These are phyloP conservation scores for Phascolomyces articulosus DNA, from an alignment of 371 early-diverging fungal species.

Conservation along the genomic window DNA sequence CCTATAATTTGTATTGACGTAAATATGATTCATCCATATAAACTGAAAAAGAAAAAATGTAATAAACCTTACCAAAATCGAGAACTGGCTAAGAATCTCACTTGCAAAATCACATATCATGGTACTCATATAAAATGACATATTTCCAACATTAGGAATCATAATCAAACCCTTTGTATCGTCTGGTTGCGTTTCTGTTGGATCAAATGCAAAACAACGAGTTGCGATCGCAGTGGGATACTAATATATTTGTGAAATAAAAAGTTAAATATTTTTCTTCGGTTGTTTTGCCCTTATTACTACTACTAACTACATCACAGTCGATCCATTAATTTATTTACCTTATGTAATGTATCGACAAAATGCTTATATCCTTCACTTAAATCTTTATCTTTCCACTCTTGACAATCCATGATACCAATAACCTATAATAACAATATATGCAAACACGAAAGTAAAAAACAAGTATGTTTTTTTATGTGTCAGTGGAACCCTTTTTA, in stretches of 20 bases:
- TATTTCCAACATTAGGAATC: constrained; percentile 83
- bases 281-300: not conserved
- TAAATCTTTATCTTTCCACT: constrained; percentile 66
- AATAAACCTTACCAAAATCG: constrained; percentile 37
- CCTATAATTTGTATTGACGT: constrained; percentile 11
- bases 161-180: constrained; percentile 77
- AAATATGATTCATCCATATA: too few species aligned
- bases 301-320: not conserved
- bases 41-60: too few species aligned
- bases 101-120: constrained; percentile 78
- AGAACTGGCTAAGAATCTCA: constrained; percentile 62
- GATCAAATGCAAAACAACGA: constrained; percentile 86
- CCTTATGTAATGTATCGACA: constrained; percentile 64
- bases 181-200: constrained; percentile 72
- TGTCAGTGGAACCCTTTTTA: too few species aligned
- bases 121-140: constrained; percentile 76
- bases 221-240: constrained; percentile 76
- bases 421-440: constrained; percentile 56
- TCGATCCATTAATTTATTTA: constrained; percentile 19
- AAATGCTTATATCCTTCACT: constrained; percentile 68
- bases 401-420: constrained; percentile 84
- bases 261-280: too few species aligned
- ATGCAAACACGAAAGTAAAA: not conserved
- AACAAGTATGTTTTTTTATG: not conserved
- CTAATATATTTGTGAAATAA: constrained; percentile 28